phyloP scores from a whole-genome alignment of 306 rosid species.

The Begonia peltatifolia region DNA sequence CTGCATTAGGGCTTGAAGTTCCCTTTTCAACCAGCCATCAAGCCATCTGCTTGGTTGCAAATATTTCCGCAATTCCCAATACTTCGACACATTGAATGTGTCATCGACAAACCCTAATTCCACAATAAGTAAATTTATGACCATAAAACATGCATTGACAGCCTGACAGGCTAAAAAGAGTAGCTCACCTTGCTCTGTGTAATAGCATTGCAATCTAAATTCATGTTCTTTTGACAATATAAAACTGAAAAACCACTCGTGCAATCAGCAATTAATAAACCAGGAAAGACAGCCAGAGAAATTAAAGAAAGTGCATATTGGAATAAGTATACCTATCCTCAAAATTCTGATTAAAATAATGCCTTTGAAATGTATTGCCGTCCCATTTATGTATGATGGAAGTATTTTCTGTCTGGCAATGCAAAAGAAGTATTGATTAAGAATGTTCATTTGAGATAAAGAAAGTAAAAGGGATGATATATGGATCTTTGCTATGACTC shows the following conservation, averaged over 20 bases:
- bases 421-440: constrained; percentile 1
- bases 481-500: too few relatives aligned
- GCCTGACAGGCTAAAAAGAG: constrained; percentile 11
- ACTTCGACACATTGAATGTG: constrained; percentile 34
- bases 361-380: constrained; percentile 45
- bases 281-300: neutral
- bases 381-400: constrained; percentile 57
- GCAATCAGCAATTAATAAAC: constrained; percentile 6
- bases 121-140: constrained; percentile 6
- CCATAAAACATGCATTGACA: constrained; percentile 6
- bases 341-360: constrained; percentile 35
- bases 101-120: constrained; percentile 49
- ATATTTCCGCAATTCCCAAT: constrained; percentile 54
- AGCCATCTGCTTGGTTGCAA: constrained; percentile 66
- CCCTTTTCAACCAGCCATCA: constrained; percentile 68
- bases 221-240: constrained; percentile 53
- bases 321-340: constrained; percentile 31
- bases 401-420: constrained; percentile 40
- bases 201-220: constrained; percentile 79
- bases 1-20: constrained; percentile 77
- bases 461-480: too few relatives aligned
- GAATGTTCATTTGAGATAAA: too few relatives aligned
- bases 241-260: constrained; percentile 36
- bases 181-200: constrained; percentile 63
- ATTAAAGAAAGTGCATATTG: neutral